phyloP scores from a whole-genome alignment of 2,329 filamentous ascomycete species.

The Claviceps maximensis region DNA sequence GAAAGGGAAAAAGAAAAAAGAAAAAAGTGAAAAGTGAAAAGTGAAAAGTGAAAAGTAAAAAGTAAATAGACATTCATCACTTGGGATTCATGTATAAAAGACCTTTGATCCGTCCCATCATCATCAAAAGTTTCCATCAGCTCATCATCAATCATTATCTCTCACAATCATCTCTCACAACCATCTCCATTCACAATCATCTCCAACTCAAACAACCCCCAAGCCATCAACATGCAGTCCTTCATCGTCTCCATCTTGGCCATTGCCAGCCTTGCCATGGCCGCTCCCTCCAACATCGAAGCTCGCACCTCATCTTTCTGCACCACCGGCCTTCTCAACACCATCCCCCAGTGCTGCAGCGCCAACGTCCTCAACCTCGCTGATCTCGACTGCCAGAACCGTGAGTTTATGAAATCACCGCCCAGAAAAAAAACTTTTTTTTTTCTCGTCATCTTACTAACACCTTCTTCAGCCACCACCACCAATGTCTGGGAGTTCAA shows the following conservation, averaged over 20 bases:
- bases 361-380: constrained; percentile 4
- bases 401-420: constrained; percentile 6
- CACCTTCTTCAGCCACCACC: not conserved
- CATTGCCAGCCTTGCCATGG: constrained; percentile 2
- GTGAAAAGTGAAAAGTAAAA: not conserved
- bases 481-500: constrained; percentile 2
- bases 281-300: constrained; percentile 1
- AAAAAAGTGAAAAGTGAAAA: too few species aligned
- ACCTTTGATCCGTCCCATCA: not conserved
- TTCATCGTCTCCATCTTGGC: not conserved
- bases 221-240: constrained; percentile 3
- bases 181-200: not conserved
- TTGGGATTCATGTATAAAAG: not conserved
- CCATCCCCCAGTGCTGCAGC: constrained; percentile 5
- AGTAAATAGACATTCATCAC: not conserved
- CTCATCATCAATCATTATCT: not conserved
- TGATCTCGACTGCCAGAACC: constrained; percentile 3
- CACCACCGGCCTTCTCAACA: constrained; percentile 3
- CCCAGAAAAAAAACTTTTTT: too few species aligned
- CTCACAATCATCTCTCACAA: not conserved
- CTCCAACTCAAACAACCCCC: not conserved
- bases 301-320: not conserved
- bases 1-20: not conserved
- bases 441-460: not conserved
- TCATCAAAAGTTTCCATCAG: not conserved